Conservation (phyloP, 2,329 filamentous ascomycete species). For the Calonectria honghensis region DNA sequence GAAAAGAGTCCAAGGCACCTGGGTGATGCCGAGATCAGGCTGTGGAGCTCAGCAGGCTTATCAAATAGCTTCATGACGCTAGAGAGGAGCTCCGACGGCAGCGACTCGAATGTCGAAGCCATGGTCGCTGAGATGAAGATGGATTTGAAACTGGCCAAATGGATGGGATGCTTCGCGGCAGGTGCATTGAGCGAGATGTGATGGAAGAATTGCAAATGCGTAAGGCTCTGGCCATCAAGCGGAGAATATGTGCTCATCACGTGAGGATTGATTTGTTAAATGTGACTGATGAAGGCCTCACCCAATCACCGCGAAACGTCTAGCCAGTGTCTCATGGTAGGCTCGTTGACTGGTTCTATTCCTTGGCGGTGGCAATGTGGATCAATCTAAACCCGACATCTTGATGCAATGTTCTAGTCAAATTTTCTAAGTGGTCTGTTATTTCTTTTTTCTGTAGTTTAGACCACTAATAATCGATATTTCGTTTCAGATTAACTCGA, state of each 20-base stretch:
- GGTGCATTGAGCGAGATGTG: background rate
- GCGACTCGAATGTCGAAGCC: background rate
- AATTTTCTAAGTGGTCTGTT: background rate
- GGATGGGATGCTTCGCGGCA: background rate
- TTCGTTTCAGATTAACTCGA: background rate
- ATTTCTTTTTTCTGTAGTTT: background rate
- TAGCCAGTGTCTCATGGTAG: background rate
- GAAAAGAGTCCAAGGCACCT: background rate
- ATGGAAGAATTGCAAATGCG: background rate
- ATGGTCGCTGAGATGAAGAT: background rate
- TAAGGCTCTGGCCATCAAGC: background rate
- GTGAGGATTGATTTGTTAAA: background rate
- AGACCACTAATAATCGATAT: background rate
- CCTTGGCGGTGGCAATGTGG: background rate
- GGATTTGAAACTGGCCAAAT: background rate
- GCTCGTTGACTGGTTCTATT: background rate
- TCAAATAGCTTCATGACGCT: background rate
- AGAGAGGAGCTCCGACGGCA: background rate
- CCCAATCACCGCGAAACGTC: background rate
- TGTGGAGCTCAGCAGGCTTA: background rate
- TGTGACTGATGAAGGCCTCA: background rate
- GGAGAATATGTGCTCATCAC: background rate
- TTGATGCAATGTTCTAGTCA: background rate
- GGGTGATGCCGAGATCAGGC: background rate
- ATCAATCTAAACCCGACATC: background rate